These are phyloP conservation scores for Massarina eburnea DNA, from an alignment of 2,329 filamentous ascomycete genomes.

Conservation along the genomic window DNA sequence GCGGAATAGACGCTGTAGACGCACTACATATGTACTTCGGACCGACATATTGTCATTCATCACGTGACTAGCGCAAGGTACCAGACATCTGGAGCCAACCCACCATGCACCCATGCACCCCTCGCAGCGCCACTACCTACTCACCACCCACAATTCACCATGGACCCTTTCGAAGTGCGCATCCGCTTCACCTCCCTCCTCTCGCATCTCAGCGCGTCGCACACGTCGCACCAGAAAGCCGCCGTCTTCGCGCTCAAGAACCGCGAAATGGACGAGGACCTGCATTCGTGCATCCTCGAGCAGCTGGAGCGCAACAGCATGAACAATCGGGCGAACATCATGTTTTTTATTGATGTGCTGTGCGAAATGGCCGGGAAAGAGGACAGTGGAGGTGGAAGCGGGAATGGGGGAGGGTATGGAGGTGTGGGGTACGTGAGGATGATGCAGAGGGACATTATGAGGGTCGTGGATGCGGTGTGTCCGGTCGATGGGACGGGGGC, in stretches of 20 bases:
- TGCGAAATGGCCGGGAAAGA: constrained; percentile 82
- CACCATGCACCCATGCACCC: background rate
- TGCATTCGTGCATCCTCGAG: constrained; percentile 96
- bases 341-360: constrained; percentile 97
- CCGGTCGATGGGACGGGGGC: constrained; percentile 84
- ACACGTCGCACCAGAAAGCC: constrained; percentile 86
- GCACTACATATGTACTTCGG: background rate
- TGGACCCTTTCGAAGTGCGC: constrained; percentile 97
- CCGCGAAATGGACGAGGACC: constrained; percentile 91
- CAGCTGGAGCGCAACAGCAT: constrained; percentile 93
- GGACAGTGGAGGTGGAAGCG: constrained; percentile 54
- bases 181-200: constrained; percentile 94
- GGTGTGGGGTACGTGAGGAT: constrained; percentile 78
- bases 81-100: too few relatives aligned
- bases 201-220: constrained; percentile 86
- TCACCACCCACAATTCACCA: constrained; percentile 30
- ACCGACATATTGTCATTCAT: background rate
- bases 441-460: constrained; percentile 90
- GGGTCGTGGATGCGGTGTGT: constrained; percentile 88
- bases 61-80: background rate
- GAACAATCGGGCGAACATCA: constrained; percentile 97
- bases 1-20: background rate
- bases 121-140: background rate
- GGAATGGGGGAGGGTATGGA: background rate
- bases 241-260: constrained; percentile 94